Evolutionary conservation across 306 rosid genomes (phyloP), one percentile per base, ranked within the genome.

Genomic region (Hippophae gyantsensis): DNA sequence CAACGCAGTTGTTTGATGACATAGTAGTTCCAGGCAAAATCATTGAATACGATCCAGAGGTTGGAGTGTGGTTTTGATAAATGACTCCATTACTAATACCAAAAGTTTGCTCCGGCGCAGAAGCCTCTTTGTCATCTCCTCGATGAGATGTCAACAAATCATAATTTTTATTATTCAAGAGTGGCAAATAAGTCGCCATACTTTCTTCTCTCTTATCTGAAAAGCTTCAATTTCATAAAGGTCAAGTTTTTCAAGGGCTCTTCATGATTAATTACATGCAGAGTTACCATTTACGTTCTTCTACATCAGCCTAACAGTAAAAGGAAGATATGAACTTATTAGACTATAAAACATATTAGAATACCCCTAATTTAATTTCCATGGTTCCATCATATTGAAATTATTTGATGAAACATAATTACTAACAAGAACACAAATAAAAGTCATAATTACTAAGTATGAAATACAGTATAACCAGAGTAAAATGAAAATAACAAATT

Each of bases 21-120:
- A 74, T 54, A 69, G 73, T 60, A 67, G 51, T 67, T 9, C 76
- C 72, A 41, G 89, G 73, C n/a, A 83, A 67, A 67, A 79, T 71
- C 47, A 81, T 84, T 0, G 83, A 75, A 45, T 79, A 90, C 73
- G 92, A 74, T 54, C 84, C 84, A 7, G 86, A 69, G 60, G 79
- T 66, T 50, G 82, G 78, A 38, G 76, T 73, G 69, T 87, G 83
- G 72, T 83, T 83, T 57, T 78, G 71, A 72, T 80, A 82, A 85
- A 82, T 81, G 69, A 80, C 71, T 63, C 74, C 63, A 66, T 74
- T 80, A 32, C 60, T 69, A 60, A 64, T 62, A 62, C 65, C 56
- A 32, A 72, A 52, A 13, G 76, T 68, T 50, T 64, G 64, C 52
- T 78, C 63, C 13, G 77, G 72, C 38, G 72, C 64, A 52, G 82